A percentile compares a stretch with the other conserved stretches of the same genome.
These are phyloP conservation scores for Vinca minor DNA, from an alignment of 257 asterid genomes.

Conservation along the genomic window DNA sequence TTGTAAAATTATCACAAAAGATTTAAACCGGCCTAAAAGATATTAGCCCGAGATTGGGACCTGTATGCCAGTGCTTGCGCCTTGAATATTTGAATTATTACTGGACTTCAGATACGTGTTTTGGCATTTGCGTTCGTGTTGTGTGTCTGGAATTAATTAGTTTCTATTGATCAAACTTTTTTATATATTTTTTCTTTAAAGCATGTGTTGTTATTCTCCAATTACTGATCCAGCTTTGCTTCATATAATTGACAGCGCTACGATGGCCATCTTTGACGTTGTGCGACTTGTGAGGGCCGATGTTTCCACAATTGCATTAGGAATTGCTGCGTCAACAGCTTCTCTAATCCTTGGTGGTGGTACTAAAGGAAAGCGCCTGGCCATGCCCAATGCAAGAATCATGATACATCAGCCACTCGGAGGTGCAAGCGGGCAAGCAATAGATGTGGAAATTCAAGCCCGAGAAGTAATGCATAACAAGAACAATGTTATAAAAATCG, in stretches of 20 bases:
- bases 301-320: constrained; percentile 76
- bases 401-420: constrained; percentile 96
- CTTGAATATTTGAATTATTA: background rate
- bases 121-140: background rate
- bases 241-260: constrained; percentile 47
- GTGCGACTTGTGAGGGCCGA: constrained; percentile 59
- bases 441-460: constrained; percentile 92
- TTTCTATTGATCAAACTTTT: background rate
- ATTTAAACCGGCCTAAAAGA: too few species aligned
- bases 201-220: background rate
- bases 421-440: constrained; percentile 84
- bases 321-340: constrained; percentile 88
- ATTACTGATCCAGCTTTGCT: constrained; percentile 2
- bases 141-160: background rate
- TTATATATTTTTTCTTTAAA: constrained; percentile 10
- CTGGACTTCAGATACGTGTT: background rate
- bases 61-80: background rate
- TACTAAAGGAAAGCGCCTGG: constrained; percentile 83
- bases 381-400: constrained; percentile 92
- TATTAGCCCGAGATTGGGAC: background rate
- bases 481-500: constrained; percentile 50
- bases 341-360: constrained; percentile 92
- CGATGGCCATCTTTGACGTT: constrained; percentile 80
- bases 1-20: too few species aligned
- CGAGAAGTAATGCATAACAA: constrained; percentile 77